Base-by-base conservation (phyloP, 164 flowering plant genomes). In the Umbellularia californica region DNA sequence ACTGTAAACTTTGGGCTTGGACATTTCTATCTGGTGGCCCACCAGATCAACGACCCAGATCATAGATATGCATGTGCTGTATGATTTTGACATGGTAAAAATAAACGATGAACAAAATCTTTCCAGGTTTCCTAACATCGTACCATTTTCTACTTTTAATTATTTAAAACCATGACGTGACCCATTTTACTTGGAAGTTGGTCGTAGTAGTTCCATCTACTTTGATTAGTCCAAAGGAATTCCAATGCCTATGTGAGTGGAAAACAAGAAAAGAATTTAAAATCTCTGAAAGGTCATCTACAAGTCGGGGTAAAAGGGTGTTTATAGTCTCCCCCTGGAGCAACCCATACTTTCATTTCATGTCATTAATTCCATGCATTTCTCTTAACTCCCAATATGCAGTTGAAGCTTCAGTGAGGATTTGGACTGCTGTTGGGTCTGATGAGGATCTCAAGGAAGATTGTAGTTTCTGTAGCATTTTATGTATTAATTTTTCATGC, bases 141-240 rank as follows among this genome's bases (percentile, higher is more conserved):
- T 9, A 7, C 47, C 47, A 9, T 41, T 41, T 41, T 41, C 47
- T 41, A 41, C 47, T 41, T 5, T 9, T 41, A 41, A 41, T 7
- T 41, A 41, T 41, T 41, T 5, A 41, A 41, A 41, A 41, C 47
- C 47, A 41, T 5, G 47, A 41, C 47, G 47, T 41, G 47, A 41
- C 10, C 47, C n/a, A 55, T 55, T 55, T 55, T 15, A 55, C 20
- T 20, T 1, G 6, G 60, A 15, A 50, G 72, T 72, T 55, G 77
- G 78, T 81, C 22, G 62, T 35, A 75, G 74, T 81, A 72, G 80
- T 65, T 81, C 64, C 72, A 81, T 81, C 83, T 50, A 70, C 78
- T 71, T 71, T 71, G 74, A 70, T 23, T 66, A 11, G 30, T 4
- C 5, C 0, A 33, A 23, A 30, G 41, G 15, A 33, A 19, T 58